Evolutionary conservation across 192 early-diverging fungal species (phyloP).

Genomic region (Kickxella alabastrina): DNA sequence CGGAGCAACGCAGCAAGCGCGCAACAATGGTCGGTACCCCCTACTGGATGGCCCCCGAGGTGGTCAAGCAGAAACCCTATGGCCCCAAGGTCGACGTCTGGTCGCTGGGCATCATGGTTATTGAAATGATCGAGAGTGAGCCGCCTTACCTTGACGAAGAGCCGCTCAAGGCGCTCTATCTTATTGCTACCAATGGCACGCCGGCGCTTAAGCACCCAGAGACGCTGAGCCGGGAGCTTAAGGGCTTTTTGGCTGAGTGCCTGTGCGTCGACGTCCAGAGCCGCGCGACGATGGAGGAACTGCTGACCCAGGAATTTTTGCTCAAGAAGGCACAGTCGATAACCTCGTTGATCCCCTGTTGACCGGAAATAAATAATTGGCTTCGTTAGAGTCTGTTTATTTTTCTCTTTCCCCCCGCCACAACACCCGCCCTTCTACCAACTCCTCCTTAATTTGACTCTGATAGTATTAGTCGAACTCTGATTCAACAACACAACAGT

Average conservation of each 20-base stretch:
- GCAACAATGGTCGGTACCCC: slow-evolving; percentile 87
- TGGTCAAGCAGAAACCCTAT: slow-evolving; percentile 78
- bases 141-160: slow-evolving; percentile 95
- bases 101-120: slow-evolving; percentile 96
- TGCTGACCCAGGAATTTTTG: slow-evolving; percentile 68
- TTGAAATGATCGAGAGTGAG: slow-evolving; percentile 97
- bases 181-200: slow-evolving; percentile 96
- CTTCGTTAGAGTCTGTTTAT: not conserved
- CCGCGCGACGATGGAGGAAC: slow-evolving; percentile 71
- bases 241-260: slow-evolving; percentile 82
- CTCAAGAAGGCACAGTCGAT: slow-evolving; percentile 41
- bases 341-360: slow-evolving; percentile 32
- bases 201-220: slow-evolving; percentile 87
- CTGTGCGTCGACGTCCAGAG: slow-evolving; percentile 84
- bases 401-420: not conserved
- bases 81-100: slow-evolving; percentile 80
- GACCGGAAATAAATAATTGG: slow-evolving; percentile 8
- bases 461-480: too few species aligned
- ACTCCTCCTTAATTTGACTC: too few species aligned
- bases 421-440: too few species aligned
- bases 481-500: too few species aligned
- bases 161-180: slow-evolving; percentile 89
- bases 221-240: slow-evolving; percentile 69
- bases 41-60: slow-evolving; percentile 86
- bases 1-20: slow-evolving; percentile 78